These are phyloP conservation scores for Trifolium dubium DNA, from an alignment of 306 rosid genomes.

Conservation along the genomic window DNA sequence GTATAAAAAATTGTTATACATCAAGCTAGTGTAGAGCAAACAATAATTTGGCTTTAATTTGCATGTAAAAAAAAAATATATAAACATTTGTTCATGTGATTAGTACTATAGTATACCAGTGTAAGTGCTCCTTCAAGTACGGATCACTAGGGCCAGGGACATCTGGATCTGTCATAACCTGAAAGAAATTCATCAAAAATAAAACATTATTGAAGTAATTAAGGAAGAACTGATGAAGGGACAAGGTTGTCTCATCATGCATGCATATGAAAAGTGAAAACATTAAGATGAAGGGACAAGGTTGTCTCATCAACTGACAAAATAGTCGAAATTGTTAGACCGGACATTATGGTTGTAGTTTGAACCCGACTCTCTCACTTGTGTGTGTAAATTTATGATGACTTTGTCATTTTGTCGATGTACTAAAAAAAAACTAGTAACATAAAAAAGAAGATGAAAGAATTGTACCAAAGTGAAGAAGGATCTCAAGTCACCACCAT, in stretches of 20 bases:
- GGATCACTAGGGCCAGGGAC: constrained; percentile 99
- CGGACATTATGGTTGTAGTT: too few species aligned
- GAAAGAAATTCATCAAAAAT: not conserved
- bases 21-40: too few species aligned
- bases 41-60: not conserved
- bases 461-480: constrained; percentile 77
- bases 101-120: constrained; percentile 57
- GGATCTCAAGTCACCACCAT: constrained; percentile 85
- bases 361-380: too few species aligned
- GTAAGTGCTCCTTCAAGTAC: constrained; percentile 82
- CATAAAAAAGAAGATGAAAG: not conserved
- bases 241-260: not conserved
- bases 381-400: too few species aligned
- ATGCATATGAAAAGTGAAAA: not conserved
- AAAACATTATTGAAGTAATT: not conserved
- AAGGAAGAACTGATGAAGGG: not conserved
- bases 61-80: not conserved
- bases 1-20: too few species aligned
- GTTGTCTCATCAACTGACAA: too few species aligned
- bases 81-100: not conserved
- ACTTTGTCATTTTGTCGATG: too few species aligned
- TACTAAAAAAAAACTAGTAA: too few species aligned
- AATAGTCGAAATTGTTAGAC: too few species aligned
- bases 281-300: not conserved
- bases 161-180: constrained; percentile 95